These are phyloP conservation scores for Chlorella ohadii DNA, from an alignment of 139 green algal genomes.

Conservation along the genomic window DNA sequence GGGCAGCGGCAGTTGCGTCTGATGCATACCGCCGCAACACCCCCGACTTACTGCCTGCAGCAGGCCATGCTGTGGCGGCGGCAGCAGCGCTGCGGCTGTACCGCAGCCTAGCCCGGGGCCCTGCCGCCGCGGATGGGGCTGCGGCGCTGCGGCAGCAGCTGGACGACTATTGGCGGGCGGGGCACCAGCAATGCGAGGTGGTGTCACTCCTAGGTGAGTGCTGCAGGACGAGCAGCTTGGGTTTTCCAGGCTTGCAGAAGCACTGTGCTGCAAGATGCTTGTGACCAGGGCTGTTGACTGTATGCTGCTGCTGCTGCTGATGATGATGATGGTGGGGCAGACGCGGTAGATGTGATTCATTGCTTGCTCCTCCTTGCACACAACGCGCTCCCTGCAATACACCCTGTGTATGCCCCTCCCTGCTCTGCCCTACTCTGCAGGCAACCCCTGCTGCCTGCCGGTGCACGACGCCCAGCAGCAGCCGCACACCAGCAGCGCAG, in stretches of 20 bases:
- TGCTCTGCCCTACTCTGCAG: background rate
- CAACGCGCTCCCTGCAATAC: background rate
- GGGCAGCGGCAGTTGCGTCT: conserved; percentile 1
- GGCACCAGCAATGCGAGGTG: conserved; percentile 13
- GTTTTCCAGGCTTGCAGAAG: too few relatives aligned
- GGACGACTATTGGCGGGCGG: conserved; percentile 13
- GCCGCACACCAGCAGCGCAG: conserved; percentile 6
- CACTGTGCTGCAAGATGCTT: background rate
- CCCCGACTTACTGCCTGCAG: conserved; percentile 11
- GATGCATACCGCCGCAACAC: conserved; percentile 28
- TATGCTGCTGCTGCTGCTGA: too few relatives aligned
- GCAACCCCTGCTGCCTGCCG: conserved; percentile 27
- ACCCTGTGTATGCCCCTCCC: background rate
- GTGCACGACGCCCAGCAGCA: conserved; percentile 23
- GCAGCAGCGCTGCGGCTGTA: conserved; percentile 15
- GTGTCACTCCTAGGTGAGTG: conserved; percentile 11
- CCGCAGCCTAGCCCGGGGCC: conserved; percentile 9
- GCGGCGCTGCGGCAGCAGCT: background rate
- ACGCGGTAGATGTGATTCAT: too few relatives aligned
- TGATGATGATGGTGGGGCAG: too few relatives aligned
- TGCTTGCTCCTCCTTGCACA: background rate
- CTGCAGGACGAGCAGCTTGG: too few relatives aligned
- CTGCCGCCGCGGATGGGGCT: background rate
- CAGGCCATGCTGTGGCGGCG: conserved; percentile 15
- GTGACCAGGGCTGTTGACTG: too few relatives aligned